Percentiles rank a stretch among this genome's conserved stretches.
phyloP scores from a whole-genome alignment of 2,329 filamentous ascomycete genomes.

The Colletotrichum tropicicola region DNA sequence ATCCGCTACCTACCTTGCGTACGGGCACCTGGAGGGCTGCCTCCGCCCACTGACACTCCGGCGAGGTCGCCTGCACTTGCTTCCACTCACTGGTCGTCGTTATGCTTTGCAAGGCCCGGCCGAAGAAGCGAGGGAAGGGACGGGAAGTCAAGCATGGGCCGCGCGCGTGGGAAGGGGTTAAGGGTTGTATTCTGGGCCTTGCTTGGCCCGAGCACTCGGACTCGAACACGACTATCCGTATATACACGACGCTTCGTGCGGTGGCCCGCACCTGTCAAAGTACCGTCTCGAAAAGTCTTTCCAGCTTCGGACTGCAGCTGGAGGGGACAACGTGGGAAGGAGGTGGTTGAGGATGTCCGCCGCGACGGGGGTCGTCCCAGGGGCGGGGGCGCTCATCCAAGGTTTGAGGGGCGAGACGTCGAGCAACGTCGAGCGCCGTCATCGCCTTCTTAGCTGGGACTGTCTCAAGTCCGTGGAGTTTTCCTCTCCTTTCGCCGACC shows the following conservation, averaged over 20 bases:
- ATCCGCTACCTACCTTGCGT: not conserved
- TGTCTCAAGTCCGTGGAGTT: constrained; percentile 23
- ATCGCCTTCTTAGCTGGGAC: not conserved
- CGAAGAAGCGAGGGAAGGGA: not conserved
- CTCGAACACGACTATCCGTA: too few relatives aligned
- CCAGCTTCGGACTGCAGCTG: not conserved
- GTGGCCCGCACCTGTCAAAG: too few relatives aligned
- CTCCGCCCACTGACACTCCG: too few relatives aligned
- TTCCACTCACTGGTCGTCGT: too few relatives aligned
- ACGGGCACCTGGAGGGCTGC: too few relatives aligned
- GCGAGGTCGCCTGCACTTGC: too few relatives aligned
- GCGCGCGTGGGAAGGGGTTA: not conserved
- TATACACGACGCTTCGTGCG: too few relatives aligned
- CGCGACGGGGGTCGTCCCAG: not conserved
- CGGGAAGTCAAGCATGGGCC: constrained; percentile 13
- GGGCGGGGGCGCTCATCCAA: constrained; percentile 1
- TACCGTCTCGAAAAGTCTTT: not conserved
- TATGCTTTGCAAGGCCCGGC: not conserved
- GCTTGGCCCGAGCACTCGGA: too few relatives aligned
- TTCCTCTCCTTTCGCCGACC: not conserved
- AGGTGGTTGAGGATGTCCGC: not conserved
- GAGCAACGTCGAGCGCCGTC: not conserved
- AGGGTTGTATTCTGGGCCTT: not conserved
- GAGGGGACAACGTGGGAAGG: constrained; percentile 4
- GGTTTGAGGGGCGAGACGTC: constrained; percentile 10